Percentiles rank a stretch among this genome's conserved stretches.
Conservation (phyloP, 495 filamentous ascomycete genomes). For the Aspergillus haitiensis region DNA sequence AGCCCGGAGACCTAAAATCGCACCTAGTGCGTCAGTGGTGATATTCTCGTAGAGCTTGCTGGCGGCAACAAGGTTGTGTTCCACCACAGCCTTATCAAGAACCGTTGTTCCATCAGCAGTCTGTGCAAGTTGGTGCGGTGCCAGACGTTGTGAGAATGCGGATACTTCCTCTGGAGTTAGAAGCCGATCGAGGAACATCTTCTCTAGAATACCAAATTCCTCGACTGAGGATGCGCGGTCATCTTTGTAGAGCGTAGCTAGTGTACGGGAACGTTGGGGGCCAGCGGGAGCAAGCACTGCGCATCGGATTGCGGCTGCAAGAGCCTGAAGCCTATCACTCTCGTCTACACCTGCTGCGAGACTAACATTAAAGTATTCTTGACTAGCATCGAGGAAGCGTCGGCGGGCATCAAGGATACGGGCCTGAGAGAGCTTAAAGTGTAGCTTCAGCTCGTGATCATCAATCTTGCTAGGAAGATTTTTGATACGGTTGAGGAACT, state of each 20-base stretch:
- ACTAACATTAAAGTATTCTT: constrained; percentile 84
- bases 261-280: constrained; percentile 72
- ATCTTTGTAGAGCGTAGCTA: constrained; percentile 90
- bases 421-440: constrained; percentile 88
- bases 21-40: constrained; percentile 70
- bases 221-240: constrained; percentile 74
- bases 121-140: constrained; percentile 83
- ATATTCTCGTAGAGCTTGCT: constrained; percentile 91
- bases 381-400: constrained; percentile 84
- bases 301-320: constrained; percentile 87
- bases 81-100: constrained; percentile 88
- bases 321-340: constrained; percentile 77
- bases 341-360: constrained; percentile 74
- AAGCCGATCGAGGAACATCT: constrained; percentile 93
- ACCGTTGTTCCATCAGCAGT: constrained; percentile 91
- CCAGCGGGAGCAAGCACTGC: constrained; percentile 94
- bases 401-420: constrained; percentile 89
- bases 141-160: constrained; percentile 76
- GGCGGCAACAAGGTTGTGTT: constrained; percentile 88
- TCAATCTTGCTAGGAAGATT: constrained; percentile 78
- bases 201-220: constrained; percentile 89
- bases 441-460: constrained; percentile 69
- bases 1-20: constrained; percentile 64
- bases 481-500: constrained; percentile 89
- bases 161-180: constrained; percentile 76